Conservation (phyloP, 2,329 filamentous ascomycete species). For the Fusarium humuli region DNA sequence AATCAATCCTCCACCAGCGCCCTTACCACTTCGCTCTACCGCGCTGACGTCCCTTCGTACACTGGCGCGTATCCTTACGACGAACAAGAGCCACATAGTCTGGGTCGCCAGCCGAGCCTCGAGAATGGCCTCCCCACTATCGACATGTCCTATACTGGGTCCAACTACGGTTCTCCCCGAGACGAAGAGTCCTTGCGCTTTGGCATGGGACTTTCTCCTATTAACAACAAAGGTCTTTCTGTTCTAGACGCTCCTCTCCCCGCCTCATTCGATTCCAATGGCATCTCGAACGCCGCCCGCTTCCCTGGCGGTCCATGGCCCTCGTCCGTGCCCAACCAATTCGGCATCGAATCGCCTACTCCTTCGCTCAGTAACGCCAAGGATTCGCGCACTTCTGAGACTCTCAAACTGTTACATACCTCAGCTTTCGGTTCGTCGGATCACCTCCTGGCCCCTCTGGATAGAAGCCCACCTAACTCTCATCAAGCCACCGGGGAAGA, state of each 20-base stretch:
- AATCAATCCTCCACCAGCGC: slow-evolving; percentile 75
- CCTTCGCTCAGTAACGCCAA: slow-evolving; percentile 75
- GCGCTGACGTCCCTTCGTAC: slow-evolving; percentile 55
- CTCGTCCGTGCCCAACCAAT: slow-evolving; percentile 91
- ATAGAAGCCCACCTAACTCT: slow-evolving; percentile 62
- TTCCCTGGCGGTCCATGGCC: slow-evolving; percentile 84
- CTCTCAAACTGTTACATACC: slow-evolving; percentile 72
- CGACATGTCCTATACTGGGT: slow-evolving; percentile 69
- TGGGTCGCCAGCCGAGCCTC: slow-evolving; percentile 63
- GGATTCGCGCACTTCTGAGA: slow-evolving; percentile 70
- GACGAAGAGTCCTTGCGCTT: slow-evolving; percentile 70
- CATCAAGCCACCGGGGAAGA: slow-evolving; percentile 66
- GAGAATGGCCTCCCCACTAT: slow-evolving; percentile 69
- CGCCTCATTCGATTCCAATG: slow-evolving; percentile 95
- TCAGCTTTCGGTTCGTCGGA: slow-evolving; percentile 75
- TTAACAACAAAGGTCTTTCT: slow-evolving; percentile 78
- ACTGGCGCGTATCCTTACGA: slow-evolving; percentile 56
- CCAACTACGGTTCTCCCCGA: slow-evolving; percentile 83
- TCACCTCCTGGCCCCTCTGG: slow-evolving; percentile 66
- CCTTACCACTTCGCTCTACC: slow-evolving; percentile 69
- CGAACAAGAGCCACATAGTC: slow-evolving; percentile 57
- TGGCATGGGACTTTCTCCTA: slow-evolving; percentile 83
- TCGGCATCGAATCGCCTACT: slow-evolving; percentile 87
- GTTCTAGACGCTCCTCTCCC: slow-evolving; percentile 92
- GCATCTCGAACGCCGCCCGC: slow-evolving; percentile 89